Base-by-base conservation (phyloP, 768 basidiomycete species). In the Termitomyces sp. region DNA sequence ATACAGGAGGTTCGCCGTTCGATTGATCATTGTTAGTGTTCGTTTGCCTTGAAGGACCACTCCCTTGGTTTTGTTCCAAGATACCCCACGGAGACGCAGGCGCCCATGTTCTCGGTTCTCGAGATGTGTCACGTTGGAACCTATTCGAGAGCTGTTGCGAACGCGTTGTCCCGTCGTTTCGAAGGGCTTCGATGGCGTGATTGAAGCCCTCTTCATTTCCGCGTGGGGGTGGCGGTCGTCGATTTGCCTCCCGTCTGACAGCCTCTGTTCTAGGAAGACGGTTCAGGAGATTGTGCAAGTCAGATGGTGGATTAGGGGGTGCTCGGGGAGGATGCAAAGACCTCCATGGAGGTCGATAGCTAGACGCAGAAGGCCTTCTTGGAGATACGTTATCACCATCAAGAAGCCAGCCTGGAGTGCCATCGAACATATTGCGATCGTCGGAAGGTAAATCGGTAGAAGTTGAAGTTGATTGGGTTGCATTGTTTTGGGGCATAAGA, bases 181-280 rank as follows among this genome's bases (percentile, higher is more conserved):
- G 70, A 20, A 79, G 65, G 13, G 74, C 68, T 18, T 75, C 72
- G 20, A 77, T 69, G 12, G 72, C 72, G 28, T 70, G 66, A 48
- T 56, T 63, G 35, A 76, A 70, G 18, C 74, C 72, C 4, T 72
- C 71, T 18, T 61, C 66, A 40, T 60, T 64, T 20, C 66, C 67
- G 11, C 66, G 65, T 1, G 60, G 42, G 2, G 58, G 45, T 7
- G 49, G 48, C n/a, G 48, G 53, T 35, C 57, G 54, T n/a, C 57
- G 59, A 54, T 58, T 38, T 33, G 54, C 53, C 7, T 71, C 72
- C 8, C 70, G 39, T 24, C 74, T 66, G 11, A 72, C 64, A n/a
- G 66, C 70, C 44, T 74, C 74, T 42, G 69, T 66, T 9, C 74
- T 68, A 20, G 61, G 66, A 48, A 64, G 71, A 33, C 67, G 65